phyloP scores from a whole-genome alignment of 225 moss, liverwort and hornwort species.

The Physcomitrium patens region DNA sequence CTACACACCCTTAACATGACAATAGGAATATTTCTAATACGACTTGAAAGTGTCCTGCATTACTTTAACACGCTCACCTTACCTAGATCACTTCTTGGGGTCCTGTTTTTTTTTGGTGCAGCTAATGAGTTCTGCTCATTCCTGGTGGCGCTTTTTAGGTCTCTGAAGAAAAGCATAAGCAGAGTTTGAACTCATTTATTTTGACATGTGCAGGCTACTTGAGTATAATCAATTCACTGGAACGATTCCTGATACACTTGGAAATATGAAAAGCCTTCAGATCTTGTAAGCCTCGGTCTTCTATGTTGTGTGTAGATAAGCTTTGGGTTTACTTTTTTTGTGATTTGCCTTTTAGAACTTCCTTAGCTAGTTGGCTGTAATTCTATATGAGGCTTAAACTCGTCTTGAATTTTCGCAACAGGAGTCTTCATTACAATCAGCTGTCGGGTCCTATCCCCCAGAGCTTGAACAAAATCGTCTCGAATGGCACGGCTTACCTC shows the following conservation, averaged over 20 bases:
- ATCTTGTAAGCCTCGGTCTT: slow-evolving; percentile 48
- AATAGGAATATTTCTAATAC: no score
- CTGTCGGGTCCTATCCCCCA: slow-evolving; percentile 52
- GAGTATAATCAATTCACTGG: slow-evolving; percentile 51
- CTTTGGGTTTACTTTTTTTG: background rate
- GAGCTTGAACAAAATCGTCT: slow-evolving; percentile 19
- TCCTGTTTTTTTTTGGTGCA: background rate
- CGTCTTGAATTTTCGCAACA: slow-evolving; percentile 31
- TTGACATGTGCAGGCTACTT: slow-evolving; percentile 44
- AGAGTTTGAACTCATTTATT: slow-evolving; percentile 16
- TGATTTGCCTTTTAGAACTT: background rate
- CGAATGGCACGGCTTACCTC: background rate
- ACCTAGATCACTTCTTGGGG: background rate
- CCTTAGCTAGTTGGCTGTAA: background rate
- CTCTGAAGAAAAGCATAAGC: background rate
- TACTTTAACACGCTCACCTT: background rate
- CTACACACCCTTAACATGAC: background rate
- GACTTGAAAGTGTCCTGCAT: no score
- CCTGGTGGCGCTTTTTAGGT: background rate
- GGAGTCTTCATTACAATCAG: slow-evolving; percentile 59
- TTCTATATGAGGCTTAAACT: background rate
- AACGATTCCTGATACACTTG: slow-evolving; percentile 44
- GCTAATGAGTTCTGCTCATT: background rate
- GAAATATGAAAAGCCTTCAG: slow-evolving; percentile 52
- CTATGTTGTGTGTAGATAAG: background rate